phyloP scores from a whole-genome alignment of 2,329 filamentous ascomycete species.

The Hymenoscyphus albidus region DNA sequence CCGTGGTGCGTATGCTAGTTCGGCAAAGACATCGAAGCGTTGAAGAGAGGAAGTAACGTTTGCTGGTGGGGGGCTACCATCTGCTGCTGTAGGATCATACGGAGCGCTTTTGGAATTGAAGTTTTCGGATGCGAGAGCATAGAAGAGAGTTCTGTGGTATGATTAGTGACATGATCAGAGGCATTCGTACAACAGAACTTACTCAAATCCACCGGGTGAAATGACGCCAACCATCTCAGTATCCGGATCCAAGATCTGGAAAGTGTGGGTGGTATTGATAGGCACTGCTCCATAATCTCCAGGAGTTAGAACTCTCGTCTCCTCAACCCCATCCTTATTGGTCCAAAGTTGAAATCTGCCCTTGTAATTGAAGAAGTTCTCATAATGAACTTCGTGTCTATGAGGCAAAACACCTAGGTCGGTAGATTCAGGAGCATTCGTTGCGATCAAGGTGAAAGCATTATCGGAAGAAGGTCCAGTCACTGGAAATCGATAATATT shows the following conservation, averaged over 20 bases:
- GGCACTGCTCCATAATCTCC: constrained; percentile 46
- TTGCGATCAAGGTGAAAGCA: constrained; percentile 44
- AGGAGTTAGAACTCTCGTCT: constrained; percentile 40
- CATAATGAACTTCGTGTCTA: constrained; percentile 41
- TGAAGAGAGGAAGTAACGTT: constrained; percentile 37
- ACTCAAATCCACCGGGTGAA: constrained; percentile 46
- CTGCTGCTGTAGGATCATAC: constrained; percentile 34
- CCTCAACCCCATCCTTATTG: constrained; percentile 29
- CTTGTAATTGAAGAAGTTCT: constrained; percentile 45
- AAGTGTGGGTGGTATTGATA: constrained; percentile 45
- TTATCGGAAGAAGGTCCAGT: constrained; percentile 43
- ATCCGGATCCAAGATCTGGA: constrained; percentile 45
- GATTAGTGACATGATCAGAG: background rate
- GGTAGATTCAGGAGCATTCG: constrained; percentile 38
- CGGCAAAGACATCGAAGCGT: constrained; percentile 42
- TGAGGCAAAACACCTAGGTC: constrained; percentile 43
- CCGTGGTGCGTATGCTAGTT: constrained; percentile 40
- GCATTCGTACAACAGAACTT: constrained; percentile 13
- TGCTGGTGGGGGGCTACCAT: constrained; percentile 18
- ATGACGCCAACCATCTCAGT: constrained; percentile 46
- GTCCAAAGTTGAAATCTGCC: constrained; percentile 46
- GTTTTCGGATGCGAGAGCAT: constrained; percentile 37
- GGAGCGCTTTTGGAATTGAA: constrained; percentile 37
- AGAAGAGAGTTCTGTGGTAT: constrained; percentile 38
- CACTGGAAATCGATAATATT: constrained; percentile 42